These are phyloP conservation scores for Moesziomyces sp. DNA, from an alignment of 1,284 basidiomycete species.

Conservation along the genomic window DNA sequence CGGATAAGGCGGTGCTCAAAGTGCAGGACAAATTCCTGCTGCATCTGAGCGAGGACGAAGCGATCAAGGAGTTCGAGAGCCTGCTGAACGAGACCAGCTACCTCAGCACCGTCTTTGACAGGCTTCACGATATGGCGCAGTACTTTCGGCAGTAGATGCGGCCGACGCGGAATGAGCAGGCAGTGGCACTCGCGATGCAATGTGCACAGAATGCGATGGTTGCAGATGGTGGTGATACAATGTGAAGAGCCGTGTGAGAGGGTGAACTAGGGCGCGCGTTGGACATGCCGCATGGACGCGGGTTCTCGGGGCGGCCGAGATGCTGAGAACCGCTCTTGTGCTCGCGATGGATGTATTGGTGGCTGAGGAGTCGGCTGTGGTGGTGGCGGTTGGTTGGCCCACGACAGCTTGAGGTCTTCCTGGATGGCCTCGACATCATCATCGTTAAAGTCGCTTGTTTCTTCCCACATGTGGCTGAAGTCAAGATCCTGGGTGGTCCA, in stretches of 20 bases:
- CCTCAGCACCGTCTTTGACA: constrained; percentile 82
- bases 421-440: constrained; percentile 31
- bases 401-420: constrained; percentile 19
- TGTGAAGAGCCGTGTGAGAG: neutral
- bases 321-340: neutral
- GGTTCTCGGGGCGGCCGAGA: constrained; percentile 17
- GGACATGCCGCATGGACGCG: constrained; percentile 28
- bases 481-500: constrained; percentile 43
- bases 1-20: constrained; percentile 74
- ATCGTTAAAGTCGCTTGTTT: constrained; percentile 48
- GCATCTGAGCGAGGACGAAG: constrained; percentile 77
- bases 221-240: constrained; percentile 7
- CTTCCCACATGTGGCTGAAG: constrained; percentile 46
- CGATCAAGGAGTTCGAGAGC: constrained; percentile 94
- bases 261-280: neutral
- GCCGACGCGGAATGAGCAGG: too few species aligned
- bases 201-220: neutral
- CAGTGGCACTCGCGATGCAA: too few species aligned
- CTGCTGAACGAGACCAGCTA: constrained; percentile 94
- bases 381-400: constrained; percentile 14
- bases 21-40: constrained; percentile 97
- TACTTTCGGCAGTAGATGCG: constrained; percentile 56
- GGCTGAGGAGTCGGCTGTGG: neutral
- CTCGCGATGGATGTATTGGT: neutral
- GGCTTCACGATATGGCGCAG: constrained; percentile 66